Base-by-base conservation (phyloP, 2,329 filamentous ascomycete species). In the Xenoacremonium recifei region DNA sequence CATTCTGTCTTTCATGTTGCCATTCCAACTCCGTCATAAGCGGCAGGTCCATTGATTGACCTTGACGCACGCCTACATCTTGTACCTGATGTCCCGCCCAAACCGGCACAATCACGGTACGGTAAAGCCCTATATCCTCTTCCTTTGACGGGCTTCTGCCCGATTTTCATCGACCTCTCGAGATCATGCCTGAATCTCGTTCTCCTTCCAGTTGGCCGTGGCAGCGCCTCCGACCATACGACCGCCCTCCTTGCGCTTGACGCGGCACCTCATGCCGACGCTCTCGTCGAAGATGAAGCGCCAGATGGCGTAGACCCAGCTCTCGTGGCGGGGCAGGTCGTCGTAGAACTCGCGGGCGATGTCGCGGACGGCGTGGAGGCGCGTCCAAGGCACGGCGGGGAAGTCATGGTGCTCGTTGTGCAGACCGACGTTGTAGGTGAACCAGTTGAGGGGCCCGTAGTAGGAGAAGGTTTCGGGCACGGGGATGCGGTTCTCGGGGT, bases 361-460 rank as follows among this genome's bases (percentile, higher is more conserved):
- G 49, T 81, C 70, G 60, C 91, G 82, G 40, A 99, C 73, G 60
- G 76, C 76, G 40, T 84, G 87, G 29, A 99, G 77, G 21, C 86
- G 77, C 9, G 90, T 96, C 93, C 93, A 99, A 0, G 93, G 92
- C 35, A 99, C 81, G 35, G 93, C 93, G 10, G 93, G 93, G 70
- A 99, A 99, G 67, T 99, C 93, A 66, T 99, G 93, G 69, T 99
- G 93, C 74, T 99, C 93, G 64, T 99, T 99, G 74, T 99, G 93
- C 60, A 96, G 73, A 39, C 93, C 93, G 34, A 99, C 93, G 58
- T 99, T 99, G 76, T 97, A 99, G 1, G 91, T 96, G 37, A 99
- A 70, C 58, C 90, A 69, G 70, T 99, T 99, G 51, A 97, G 78
- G 1, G 87, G 81, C 0, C 93, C 93, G 64, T 99, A 99, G 77